Base-by-base conservation (phyloP, 192 early-diverging fungal genomes). In the Phycomyces blakesleeanus region DNA sequence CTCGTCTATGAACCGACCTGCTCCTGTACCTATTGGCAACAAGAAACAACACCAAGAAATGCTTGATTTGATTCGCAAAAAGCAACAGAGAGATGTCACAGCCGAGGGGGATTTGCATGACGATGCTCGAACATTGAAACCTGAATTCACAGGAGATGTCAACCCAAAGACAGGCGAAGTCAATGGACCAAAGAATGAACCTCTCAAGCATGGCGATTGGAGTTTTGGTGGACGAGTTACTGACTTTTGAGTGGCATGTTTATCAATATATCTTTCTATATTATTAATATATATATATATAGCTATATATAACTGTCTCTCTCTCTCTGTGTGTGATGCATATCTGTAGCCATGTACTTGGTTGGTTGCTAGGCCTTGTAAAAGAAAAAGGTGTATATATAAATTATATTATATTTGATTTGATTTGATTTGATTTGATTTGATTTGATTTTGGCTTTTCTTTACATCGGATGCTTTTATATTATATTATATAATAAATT, bases 131-230 rank as follows among this genome's bases (percentile, higher is more conserved):
- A 76, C 78, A 15, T 70, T 72, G 0, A 61, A 68, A 7, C 71
- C 71, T n/a, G 73, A 84, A 69, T 93, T 90, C 75, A 84, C 86
- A 58, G 89, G 89, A 24, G 80, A 89, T 40, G 81, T 80, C 27
- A 93, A 93, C 63, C 92, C 91, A 7, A 59, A 66, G 2, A 93
- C 92, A 40, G 89, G 89, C 14, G 90, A 93, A 69, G 69, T 89
- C 24, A 84, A 85, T 27, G 91, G 91, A 1, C 92, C 92, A 5
- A 92, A 87, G 64, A 83, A 88, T 20, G 90, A 94, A 53, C 92
- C 92, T 10, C 83, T 91, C 15, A 83, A 84, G 22, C 91, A 89
- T 69, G 88, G 88, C 14, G 92, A 94, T 67, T 94, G 92, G 92
- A 82, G 81, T 39, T 85, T 79, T 73, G 80, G 81, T n/a, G 77